A percentile compares a stretch with the other conserved stretches of the same genome.
Conservation (phyloP, 2,329 filamentous ascomycete genomes). For the Nemania sp. region DNA sequence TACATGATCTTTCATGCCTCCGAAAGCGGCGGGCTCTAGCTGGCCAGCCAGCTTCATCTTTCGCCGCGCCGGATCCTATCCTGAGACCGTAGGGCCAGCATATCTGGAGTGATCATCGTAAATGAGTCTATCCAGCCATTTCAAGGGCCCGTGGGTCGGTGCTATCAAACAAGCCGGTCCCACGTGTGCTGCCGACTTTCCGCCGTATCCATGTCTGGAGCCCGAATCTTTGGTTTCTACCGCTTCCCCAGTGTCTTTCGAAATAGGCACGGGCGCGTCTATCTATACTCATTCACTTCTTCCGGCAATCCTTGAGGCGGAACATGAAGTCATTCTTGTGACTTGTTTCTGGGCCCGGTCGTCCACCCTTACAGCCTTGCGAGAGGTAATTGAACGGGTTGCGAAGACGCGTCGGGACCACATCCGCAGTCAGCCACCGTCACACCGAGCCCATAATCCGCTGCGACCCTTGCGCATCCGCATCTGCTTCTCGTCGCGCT, state of each 20-base stretch:
- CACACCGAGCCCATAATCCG: conserved; percentile 8
- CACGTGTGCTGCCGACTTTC: conserved; percentile 45
- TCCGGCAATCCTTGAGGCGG: conserved; percentile 63
- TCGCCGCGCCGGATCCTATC: background rate
- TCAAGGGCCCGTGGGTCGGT: conserved; percentile 33
- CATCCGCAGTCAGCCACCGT: conserved; percentile 36
- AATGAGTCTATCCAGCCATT: conserved; percentile 28
- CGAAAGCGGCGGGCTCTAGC: too few relatives aligned
- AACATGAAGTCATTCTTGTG: conserved; percentile 70
- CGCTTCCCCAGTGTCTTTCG: conserved; percentile 52
- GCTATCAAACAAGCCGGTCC: conserved; percentile 18
- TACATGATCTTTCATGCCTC: too few relatives aligned
- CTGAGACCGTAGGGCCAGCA: background rate
- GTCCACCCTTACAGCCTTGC: conserved; percentile 59
- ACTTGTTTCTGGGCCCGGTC: conserved; percentile 84
- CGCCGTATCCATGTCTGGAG: conserved; percentile 50
- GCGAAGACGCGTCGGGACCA: conserved; percentile 51
- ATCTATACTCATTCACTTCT: conserved; percentile 60
- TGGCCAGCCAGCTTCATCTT: background rate
- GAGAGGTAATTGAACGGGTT: conserved; percentile 60
- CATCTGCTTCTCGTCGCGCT: conserved; percentile 76
- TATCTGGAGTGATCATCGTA: background rate
- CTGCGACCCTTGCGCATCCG: conserved; percentile 58
- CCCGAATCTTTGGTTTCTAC: conserved; percentile 52
- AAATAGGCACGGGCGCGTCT: conserved; percentile 60